Base-by-base conservation (phyloP, 352 stramenopile species). In the Phytophthora vignae region DNA sequence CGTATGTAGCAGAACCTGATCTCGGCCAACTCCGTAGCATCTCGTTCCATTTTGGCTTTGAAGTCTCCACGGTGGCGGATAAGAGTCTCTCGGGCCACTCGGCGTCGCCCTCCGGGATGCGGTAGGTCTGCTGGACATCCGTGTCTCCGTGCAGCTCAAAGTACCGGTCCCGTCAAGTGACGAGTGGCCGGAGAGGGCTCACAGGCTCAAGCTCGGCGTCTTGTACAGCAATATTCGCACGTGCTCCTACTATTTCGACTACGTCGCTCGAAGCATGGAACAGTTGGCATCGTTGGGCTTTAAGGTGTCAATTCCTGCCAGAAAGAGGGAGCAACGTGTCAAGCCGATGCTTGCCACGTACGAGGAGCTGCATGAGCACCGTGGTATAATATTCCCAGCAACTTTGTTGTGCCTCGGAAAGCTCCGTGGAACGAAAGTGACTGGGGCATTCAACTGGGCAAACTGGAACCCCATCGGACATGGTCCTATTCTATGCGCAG, bases 401-500 rank as follows among this genome's bases (percentile, higher is more conserved):
- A 63, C 9, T 71, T 60, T 25, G 21, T 71, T 27, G 62, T 75
- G 19, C 61, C 68, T n/a, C 67, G 55, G 11, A 40, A 69, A 14
- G 36, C 15, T 19, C 67, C 61, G 25, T 67, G 61, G 61, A 17
- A 63, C 17, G 27, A 71, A 27, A 60, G 4, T 17, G 48, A 61
- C 61, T 69, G 66, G 66, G 55, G 27, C 11, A 44, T 44, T 5
- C 55, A 56, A 29, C 60, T 74, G 12, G 55, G 67, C 29, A 71
- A 66, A 29, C 36, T 74, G 19, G 42, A 63, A 19, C 48, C 57
- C n/a, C 64, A 53, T n/a, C n/a, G n/a, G n/a, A n/a, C n/a, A n/a
- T n/a, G n/a, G 46, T 25, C 22, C 1, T 25, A 25, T 25, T 25
- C 22, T 2, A 25, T 25, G 22, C 2, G 22, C 1, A 25, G 21